These are phyloP conservation scores for rapeseed (Brassica napus) DNA, from an alignment of 345 rosid species.

Conservation along the genomic window Da-Ae NC_063442.1:39158501-39159000, in stretches of 20 bases:
- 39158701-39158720: constrained; percentile 48
- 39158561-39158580: constrained; percentile 96
- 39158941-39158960: constrained; percentile 29
- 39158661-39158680: background rate
- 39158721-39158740: constrained; percentile 82
- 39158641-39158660: background rate
- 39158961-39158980: constrained; percentile 5
- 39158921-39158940: constrained; percentile 30
- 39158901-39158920: constrained; percentile 49
- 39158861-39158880: constrained; percentile 73
- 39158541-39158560: constrained; percentile 85
- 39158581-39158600: constrained; percentile 85
- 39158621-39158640: constrained; percentile 57
- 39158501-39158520: constrained; percentile 90
- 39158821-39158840: constrained; percentile 67
- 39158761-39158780: constrained; percentile 60
- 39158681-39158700: background rate
- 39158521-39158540: constrained; percentile 77
- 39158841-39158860: constrained; percentile 72
- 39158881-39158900: constrained; percentile 53
- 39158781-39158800: constrained; percentile 61
- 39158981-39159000: constrained; percentile 12
- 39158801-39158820: constrained; percentile 69
- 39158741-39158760: constrained; percentile 59
- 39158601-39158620: constrained; percentile 78